These are phyloP conservation scores for Rhododendron mucronatum DNA, from an alignment of 148 eudicot genomes.

Conservation along the genomic window DNA sequence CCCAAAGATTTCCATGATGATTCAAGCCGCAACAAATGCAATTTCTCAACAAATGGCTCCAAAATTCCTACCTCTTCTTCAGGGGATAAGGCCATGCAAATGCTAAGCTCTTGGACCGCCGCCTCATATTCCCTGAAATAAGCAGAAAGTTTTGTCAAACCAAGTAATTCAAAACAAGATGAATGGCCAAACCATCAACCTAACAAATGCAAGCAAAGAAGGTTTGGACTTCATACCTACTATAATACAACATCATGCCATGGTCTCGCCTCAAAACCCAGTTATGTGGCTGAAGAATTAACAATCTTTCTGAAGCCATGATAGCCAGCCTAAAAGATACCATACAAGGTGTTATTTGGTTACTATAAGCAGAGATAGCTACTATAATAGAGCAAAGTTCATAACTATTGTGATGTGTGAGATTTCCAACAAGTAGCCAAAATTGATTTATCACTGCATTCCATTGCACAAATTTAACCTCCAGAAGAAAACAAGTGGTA, in stretches of 20 bases:
- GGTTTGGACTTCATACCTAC: slow-evolving; percentile 39
- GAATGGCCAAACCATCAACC: background rate
- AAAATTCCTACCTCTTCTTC: slow-evolving; percentile 78
- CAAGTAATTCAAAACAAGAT: background rate
- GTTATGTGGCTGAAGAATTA: slow-evolving; percentile 79
- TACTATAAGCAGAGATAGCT: background rate
- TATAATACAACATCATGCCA: slow-evolving; percentile 87
- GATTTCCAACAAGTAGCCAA: background rate
- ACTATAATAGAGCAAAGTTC: background rate
- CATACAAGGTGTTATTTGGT: slow-evolving; percentile 9
- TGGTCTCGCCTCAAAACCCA: slow-evolving; percentile 90
- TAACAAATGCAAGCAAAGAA: background rate
- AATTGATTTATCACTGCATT: background rate
- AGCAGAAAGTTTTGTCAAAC: background rate
- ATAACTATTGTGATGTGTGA: background rate
- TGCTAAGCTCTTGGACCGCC: slow-evolving; percentile 89
- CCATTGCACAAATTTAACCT: background rate
- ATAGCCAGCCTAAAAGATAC: slow-evolving; percentile 69
- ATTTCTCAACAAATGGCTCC: slow-evolving; percentile 30
- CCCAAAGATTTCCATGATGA: slow-evolving; percentile 72
- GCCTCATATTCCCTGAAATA: slow-evolving; percentile 63
- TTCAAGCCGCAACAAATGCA: slow-evolving; percentile 60
- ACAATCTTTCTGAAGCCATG: slow-evolving; percentile 86
- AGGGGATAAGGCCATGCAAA: slow-evolving; percentile 97
- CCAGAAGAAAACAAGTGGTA: background rate